phyloP scores from a whole-genome alignment of 345 rosid genomes.

The Erucastrum elatum region DNA sequence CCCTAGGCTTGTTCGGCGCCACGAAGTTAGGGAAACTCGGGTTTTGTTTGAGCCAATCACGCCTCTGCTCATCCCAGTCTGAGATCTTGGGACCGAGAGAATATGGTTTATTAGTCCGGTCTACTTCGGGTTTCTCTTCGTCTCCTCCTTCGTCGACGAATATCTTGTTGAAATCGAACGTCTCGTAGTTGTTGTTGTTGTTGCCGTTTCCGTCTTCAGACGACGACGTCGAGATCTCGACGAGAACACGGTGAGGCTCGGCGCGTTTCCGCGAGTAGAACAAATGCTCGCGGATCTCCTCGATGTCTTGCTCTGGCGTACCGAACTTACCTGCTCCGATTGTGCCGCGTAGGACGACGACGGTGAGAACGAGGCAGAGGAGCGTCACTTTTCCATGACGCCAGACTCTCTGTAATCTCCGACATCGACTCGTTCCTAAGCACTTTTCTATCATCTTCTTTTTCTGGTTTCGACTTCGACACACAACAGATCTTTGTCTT shows the following conservation, averaged over 20 bases:
- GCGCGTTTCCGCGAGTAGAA: constrained; percentile 53
- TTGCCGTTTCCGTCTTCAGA: constrained; percentile 26
- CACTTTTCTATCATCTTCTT: constrained; percentile 49
- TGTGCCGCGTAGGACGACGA: constrained; percentile 84
- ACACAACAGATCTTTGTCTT: constrained; percentile 17
- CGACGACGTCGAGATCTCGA: constrained; percentile 48
- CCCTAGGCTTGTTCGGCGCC: constrained; percentile 59
- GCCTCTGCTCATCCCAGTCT: constrained; percentile 66
- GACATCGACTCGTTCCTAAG: constrained; percentile 52
- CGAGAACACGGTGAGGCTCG: constrained; percentile 70
- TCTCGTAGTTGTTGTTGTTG: constrained; percentile 40
- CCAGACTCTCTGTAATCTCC: constrained; percentile 52
- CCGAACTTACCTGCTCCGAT: constrained; percentile 92
- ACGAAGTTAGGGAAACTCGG: constrained; percentile 55
- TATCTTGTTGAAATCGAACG: constrained; percentile 49
- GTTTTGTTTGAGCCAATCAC: constrained; percentile 53
- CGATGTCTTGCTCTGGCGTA: constrained; percentile 83
- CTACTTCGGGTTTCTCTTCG: constrained; percentile 46
- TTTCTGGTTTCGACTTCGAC: not conserved
- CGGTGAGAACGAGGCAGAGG: constrained; percentile 64
- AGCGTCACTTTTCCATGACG: constrained; percentile 63
- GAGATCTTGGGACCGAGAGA: constrained; percentile 62
- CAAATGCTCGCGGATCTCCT: constrained; percentile 68
- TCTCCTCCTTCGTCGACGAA: constrained; percentile 49
- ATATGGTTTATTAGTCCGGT: constrained; percentile 44